A percentile compares a stretch with the other conserved stretches of the same genome.
Conservation (phyloP, 371 early-diverging fungal species). For the Mortierella sp. region DNA sequence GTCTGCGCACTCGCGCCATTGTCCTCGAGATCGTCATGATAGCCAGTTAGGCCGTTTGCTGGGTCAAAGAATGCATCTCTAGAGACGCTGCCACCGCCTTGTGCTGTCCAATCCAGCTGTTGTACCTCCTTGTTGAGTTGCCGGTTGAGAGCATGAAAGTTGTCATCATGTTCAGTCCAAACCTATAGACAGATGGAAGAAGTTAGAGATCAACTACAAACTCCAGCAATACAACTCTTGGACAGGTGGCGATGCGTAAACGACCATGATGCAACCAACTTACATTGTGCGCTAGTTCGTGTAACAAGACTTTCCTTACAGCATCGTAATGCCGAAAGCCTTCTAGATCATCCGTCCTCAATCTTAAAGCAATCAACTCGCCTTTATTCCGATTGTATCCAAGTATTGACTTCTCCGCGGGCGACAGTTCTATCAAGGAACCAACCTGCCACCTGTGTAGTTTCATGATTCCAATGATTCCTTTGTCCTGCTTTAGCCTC, state of each 20-base stretch:
- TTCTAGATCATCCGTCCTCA: slow-evolving; percentile 88
- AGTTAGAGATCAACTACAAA: not conserved
- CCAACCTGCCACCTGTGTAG: slow-evolving; percentile 84
- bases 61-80: slow-evolving; percentile 61
- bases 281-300: slow-evolving; percentile 91
- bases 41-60: slow-evolving; percentile 43
- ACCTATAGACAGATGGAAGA: slow-evolving; percentile 52
- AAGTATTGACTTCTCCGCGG: slow-evolving; percentile 81
- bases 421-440: slow-evolving; percentile 84
- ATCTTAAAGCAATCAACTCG: slow-evolving; percentile 83
- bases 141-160: slow-evolving; percentile 86
- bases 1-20: slow-evolving; percentile 8
- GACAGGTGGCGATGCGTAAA: too few species aligned
- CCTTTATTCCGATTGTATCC: slow-evolving; percentile 93
- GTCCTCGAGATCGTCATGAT: slow-evolving; percentile 44
- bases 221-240: not conserved
- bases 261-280: slow-evolving; percentile 2
- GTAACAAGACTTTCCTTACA: slow-evolving; percentile 83
- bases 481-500: slow-evolving; percentile 76
- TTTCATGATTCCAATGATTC: slow-evolving; percentile 83
- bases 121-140: slow-evolving; percentile 82
- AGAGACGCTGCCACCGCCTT: slow-evolving; percentile 62
- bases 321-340: slow-evolving; percentile 87
- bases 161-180: slow-evolving; percentile 84
- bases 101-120: slow-evolving; percentile 73